These are phyloP conservation scores for Tolypocladium tundrense DNA, from an alignment of 2,329 filamentous ascomycete genomes.

Conservation along the genomic window DNA sequence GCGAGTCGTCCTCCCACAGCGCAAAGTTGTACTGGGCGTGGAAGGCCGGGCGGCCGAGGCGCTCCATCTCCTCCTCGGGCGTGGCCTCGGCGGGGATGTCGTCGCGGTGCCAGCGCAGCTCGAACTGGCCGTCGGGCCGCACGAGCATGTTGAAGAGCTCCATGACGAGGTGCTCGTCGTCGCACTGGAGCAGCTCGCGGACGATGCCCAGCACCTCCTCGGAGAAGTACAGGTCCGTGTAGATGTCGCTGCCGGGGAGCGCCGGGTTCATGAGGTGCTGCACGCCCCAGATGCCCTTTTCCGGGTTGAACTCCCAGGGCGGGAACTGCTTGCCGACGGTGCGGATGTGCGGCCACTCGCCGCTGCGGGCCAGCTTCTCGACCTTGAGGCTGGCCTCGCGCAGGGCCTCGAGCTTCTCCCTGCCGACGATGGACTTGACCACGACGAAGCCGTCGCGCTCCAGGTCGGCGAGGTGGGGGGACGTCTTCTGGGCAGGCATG, in stretches of 20 bases:
- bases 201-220: slow-evolving; percentile 52
- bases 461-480: slow-evolving; percentile 34
- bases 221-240: slow-evolving; percentile 64
- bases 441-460: slow-evolving; percentile 66
- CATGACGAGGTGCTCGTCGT: slow-evolving; percentile 62
- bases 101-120: slow-evolving; percentile 76
- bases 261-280: slow-evolving; percentile 74
- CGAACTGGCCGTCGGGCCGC: slow-evolving; percentile 59
- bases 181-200: slow-evolving; percentile 48
- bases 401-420: slow-evolving; percentile 45
- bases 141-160: slow-evolving; percentile 84
- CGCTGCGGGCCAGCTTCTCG: slow-evolving; percentile 53
- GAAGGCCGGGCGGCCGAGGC: slow-evolving; percentile 50
- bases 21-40: slow-evolving; percentile 87
- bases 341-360: slow-evolving; percentile 71
- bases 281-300: slow-evolving; percentile 74
- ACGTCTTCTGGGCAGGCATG: slow-evolving; percentile 10
- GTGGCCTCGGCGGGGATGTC: slow-evolving; percentile 61
- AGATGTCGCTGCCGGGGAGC: slow-evolving; percentile 50
- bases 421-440: slow-evolving; percentile 53
- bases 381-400: slow-evolving; percentile 47
- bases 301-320: slow-evolving; percentile 58
- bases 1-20: slow-evolving; percentile 61
- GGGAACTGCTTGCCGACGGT: slow-evolving; percentile 87
- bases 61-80: slow-evolving; percentile 53